phyloP scores from a whole-genome alignment of 257 asterid genomes.

The Handroanthus guayacan region DNA sequence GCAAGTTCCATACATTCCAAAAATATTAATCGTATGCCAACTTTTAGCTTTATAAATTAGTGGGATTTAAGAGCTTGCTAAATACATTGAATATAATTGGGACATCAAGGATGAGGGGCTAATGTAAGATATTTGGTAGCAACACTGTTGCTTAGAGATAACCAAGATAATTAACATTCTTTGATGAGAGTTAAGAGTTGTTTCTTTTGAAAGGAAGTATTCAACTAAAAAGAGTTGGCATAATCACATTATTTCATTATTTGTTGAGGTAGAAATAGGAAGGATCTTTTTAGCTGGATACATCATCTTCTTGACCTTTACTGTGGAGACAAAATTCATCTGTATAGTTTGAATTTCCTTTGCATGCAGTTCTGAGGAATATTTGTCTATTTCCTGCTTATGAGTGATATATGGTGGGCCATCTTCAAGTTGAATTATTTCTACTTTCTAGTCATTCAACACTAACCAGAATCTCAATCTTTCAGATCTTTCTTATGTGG shows the following conservation, averaged over 20 bases:
- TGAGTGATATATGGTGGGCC: conserved; percentile 40
- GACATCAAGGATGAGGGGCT: neutral
- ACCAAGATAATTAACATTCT: conserved; percentile 8
- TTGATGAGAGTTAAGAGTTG: neutral
- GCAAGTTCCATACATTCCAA: neutral
- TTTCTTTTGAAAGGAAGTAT: conserved; percentile 33
- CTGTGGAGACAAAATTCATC: neutral
- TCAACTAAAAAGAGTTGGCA: conserved; percentile 21
- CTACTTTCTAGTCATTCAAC: conserved; percentile 63
- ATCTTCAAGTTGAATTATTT: conserved; percentile 46
- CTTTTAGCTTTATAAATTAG: neutral
- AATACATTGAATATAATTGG: neutral
- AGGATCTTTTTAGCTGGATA: conserved; percentile 34
- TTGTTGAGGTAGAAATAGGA: conserved; percentile 32
- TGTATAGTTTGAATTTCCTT: neutral
- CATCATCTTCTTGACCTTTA: conserved; percentile 25
- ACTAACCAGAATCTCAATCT: conserved; percentile 52
- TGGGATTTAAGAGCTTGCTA: neutral
- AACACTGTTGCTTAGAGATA: neutral
- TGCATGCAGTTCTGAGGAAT: conserved; percentile 23
- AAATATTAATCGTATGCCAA: neutral
- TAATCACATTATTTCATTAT: conserved; percentile 19
- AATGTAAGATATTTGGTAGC: neutral
- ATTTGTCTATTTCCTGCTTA: conserved; percentile 13
- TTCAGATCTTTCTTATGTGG: conserved; percentile 24